Evolutionary conservation across 352 stramenopile genomes (phyloP), one percentile per base, ranked within the genome.

Genomic region (Globisporangium splendens): DNA sequence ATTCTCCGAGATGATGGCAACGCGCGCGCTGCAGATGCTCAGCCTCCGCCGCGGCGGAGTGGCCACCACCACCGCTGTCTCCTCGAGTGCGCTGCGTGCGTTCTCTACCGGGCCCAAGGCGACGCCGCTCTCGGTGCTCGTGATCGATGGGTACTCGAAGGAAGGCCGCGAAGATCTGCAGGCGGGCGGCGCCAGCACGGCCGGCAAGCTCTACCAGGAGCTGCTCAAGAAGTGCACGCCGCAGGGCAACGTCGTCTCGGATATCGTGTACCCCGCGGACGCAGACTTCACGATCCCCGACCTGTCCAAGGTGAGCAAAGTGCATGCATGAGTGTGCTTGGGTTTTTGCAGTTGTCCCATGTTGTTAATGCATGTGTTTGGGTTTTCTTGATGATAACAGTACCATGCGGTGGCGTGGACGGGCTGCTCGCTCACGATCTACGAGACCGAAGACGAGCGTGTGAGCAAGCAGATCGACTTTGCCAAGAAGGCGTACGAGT

Each of bases 361-460:
- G 24, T 46, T 22, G 14, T 42, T 18, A 8, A 49, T 46, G 18
- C 28, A 58, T 46, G 54, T n/a, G 21, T 54, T n/a, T 59, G 41
- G 13, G 50, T 21, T 8, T 5, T 24, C 6, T 52, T 38, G 17
- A 18, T 59, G 20, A 33, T 21, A 53, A 20, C 18, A 86, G 74
- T 92, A 90, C 50, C 77, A 92, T 66, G 82, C 75, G 22, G 79
- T 92, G 53, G 76, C 77, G 42, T 92, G 82, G 82, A 90, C 82
- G 8, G 82, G 82, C 13, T 92, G 75, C 59, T 90, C 79, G 41
- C 57, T 92, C 24, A 92, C 82, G 14, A 86, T 92, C 59, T 67
- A 89, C 56, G 71, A 92, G 20, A 63, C 62, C 11, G 33, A 68
- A 31, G 82, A 92, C 46, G 50, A 73, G 21, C 78, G 77, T 38